Evolutionary conservation across 352 stramenopile species (phyloP).

Genomic region (Pythium phragmiticola): DNA sequence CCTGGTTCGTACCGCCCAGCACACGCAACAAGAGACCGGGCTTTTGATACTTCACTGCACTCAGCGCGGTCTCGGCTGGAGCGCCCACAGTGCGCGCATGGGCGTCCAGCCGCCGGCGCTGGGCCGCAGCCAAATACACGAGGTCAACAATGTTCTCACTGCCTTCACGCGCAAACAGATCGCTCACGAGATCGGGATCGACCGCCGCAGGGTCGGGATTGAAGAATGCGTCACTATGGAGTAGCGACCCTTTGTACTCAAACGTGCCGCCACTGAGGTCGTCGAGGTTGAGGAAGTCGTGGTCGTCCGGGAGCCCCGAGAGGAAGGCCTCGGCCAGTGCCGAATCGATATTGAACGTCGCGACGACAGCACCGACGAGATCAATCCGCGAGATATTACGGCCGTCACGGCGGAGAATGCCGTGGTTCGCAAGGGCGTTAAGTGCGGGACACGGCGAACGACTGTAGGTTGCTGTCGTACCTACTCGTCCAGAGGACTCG

Average conservation of each 20-base stretch:
- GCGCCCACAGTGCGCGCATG: background rate
- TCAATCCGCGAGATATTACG: slow-evolving; percentile 20
- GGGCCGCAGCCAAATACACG: slow-evolving; percentile 13
- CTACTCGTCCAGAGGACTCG: slow-evolving; percentile 23
- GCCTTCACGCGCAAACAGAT: slow-evolving; percentile 13
- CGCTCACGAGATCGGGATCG: slow-evolving; percentile 12
- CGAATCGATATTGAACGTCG: slow-evolving; percentile 25
- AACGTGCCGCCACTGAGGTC: slow-evolving; percentile 10
- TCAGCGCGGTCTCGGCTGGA: background rate
- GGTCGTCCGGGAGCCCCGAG: background rate
- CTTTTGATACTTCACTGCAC: slow-evolving; percentile 8
- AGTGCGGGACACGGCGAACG: slow-evolving; percentile 38
- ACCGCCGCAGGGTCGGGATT: slow-evolving; percentile 10
- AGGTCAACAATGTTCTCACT: slow-evolving; percentile 1
- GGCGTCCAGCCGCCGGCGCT: slow-evolving; percentile 8
- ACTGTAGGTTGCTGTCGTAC: slow-evolving; percentile 22
- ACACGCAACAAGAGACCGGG: slow-evolving; percentile 10
- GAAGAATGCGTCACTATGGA: slow-evolving; percentile 18
- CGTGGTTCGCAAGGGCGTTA: slow-evolving; percentile 41
- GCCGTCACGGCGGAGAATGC: slow-evolving; percentile 31
- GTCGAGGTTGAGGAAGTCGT: slow-evolving; percentile 1
- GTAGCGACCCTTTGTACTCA: slow-evolving; percentile 10
- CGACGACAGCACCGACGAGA: slow-evolving; percentile 16
- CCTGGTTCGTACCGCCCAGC: slow-evolving; percentile 6
- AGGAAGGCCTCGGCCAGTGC: slow-evolving; percentile 11